Percentiles rank a stretch among this genome's conserved stretches.
Conservation (phyloP, 352 stramenopile genomes). For the Globisporangium megalacanthum region DNA sequence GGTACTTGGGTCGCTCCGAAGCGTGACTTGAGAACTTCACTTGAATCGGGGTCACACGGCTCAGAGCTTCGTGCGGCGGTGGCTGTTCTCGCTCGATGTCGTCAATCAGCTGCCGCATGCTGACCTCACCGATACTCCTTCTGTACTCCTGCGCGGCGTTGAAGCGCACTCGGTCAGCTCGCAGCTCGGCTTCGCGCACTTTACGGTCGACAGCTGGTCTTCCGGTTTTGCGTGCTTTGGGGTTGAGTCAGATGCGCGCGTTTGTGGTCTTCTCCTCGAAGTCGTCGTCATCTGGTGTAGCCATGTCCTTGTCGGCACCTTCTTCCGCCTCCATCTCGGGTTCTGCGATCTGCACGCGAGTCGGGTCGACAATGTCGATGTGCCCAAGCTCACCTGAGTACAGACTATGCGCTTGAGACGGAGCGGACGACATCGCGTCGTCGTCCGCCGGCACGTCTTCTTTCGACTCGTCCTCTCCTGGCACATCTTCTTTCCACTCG, state of each 20-base stretch:
- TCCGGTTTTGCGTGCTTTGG: neutral
- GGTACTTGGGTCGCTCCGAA: neutral
- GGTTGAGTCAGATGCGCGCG: neutral
- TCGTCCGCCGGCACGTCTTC: too few species aligned
- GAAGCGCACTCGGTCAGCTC: neutral
- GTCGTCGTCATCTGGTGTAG: neutral
- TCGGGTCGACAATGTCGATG: neutral
- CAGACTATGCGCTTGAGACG: neutral
- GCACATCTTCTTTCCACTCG: too few species aligned
- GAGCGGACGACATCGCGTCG: neutral
- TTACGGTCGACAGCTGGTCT: neutral
- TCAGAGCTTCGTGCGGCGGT: neutral
- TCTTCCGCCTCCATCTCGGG: neutral
- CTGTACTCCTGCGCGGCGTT: neutral
- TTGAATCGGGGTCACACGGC: neutral
- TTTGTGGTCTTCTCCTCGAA: neutral
- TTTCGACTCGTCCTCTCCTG: too few species aligned
- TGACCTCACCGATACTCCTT: too few species aligned
- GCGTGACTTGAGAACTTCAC: neutral
- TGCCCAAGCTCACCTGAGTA: neutral
- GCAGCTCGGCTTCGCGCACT: neutral
- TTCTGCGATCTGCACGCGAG: neutral
- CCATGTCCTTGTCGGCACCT: too few species aligned
- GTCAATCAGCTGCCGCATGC: too few species aligned
- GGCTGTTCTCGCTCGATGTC: neutral